Conservation (phyloP, 495 filamentous ascomycete genomes). For the Penicillium turbatum region DNA sequence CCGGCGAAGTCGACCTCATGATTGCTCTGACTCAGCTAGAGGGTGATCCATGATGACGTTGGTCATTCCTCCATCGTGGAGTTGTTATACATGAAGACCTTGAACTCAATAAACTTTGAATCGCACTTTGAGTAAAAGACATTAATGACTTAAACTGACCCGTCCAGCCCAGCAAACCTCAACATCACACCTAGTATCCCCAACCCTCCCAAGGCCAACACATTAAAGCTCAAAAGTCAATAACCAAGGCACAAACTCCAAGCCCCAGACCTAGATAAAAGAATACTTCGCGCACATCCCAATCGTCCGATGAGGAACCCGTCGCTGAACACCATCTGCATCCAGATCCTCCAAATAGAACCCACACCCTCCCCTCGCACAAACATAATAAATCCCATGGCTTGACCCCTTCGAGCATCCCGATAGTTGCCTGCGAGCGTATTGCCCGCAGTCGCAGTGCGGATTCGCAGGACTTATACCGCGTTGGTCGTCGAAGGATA, state of each 20-base stretch:
- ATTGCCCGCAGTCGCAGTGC: conserved; percentile 1
- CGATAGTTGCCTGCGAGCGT: conserved; percentile 4
- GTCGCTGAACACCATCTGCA: background rate
- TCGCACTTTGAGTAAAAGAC: too few relatives aligned
- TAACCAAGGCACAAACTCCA: too few relatives aligned
- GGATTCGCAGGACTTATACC: conserved; percentile 6
- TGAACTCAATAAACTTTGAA: too few relatives aligned
- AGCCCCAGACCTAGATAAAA: background rate
- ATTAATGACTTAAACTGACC: too few relatives aligned
- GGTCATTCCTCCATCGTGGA: too few relatives aligned
- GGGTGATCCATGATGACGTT: too few relatives aligned
- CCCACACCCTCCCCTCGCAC: background rate
- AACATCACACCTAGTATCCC: too few relatives aligned
- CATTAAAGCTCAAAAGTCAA: too few relatives aligned
- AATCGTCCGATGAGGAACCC: background rate
- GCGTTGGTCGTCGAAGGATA: conserved; percentile 5
- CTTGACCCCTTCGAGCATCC: background rate
- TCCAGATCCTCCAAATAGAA: conserved; percentile 1
- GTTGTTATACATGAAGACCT: too few relatives aligned
- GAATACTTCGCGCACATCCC: background rate
- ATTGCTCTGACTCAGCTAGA: background rate
- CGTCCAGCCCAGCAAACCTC: too few relatives aligned
- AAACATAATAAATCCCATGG: conserved; percentile 13
- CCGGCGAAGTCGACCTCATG: too few relatives aligned
- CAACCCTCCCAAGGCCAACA: too few relatives aligned